Conservation (phyloP, 1,139 yeast genomes). For the Lodderomyces oxycetoniae region DNA sequence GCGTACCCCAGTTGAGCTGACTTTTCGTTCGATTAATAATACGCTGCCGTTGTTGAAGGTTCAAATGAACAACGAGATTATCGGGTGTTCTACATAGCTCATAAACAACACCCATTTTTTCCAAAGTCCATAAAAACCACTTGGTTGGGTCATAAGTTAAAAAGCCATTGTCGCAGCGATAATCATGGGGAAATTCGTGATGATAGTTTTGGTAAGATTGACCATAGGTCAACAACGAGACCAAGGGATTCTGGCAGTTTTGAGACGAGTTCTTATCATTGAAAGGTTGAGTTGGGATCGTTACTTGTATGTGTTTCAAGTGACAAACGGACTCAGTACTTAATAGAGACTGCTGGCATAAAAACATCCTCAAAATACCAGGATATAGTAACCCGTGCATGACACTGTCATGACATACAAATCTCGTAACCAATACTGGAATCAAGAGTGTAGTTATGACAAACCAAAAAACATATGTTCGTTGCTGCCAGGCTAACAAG, state of each 20-base stretch:
- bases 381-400: slow-evolving; percentile 57
- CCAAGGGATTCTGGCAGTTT: slow-evolving; percentile 45
- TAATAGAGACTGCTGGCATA: slow-evolving; percentile 56
- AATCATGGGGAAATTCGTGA: slow-evolving; percentile 72
- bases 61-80: slow-evolving; percentile 50
- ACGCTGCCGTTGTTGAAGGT: slow-evolving; percentile 62
- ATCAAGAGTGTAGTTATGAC: slow-evolving; percentile 43
- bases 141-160: slow-evolving; percentile 65
- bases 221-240: slow-evolving; percentile 57
- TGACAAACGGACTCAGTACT: slow-evolving; percentile 62
- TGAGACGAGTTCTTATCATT: slow-evolving; percentile 57
- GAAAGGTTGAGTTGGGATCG: slow-evolving; percentile 52
- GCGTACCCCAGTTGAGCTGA: slow-evolving; percentile 74
- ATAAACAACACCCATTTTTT: slow-evolving; percentile 35
- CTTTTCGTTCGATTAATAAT: slow-evolving; percentile 54
- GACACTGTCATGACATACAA: slow-evolving; percentile 38
- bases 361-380: slow-evolving; percentile 54
- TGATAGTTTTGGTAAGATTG: slow-evolving; percentile 65
- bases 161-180: slow-evolving; percentile 44
- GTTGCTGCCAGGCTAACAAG: slow-evolving; percentile 58
- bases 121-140: slow-evolving; percentile 47
- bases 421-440: slow-evolving; percentile 45
- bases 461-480: slow-evolving; percentile 41
- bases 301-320: slow-evolving; percentile 36
- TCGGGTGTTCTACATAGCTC: slow-evolving; percentile 40